Percentiles rank a stretch among this genome's conserved stretches.
Conservation (phyloP, 176 grass and related monocot genomes). For the bread wheat (Triticum aestivum) region DNA sequence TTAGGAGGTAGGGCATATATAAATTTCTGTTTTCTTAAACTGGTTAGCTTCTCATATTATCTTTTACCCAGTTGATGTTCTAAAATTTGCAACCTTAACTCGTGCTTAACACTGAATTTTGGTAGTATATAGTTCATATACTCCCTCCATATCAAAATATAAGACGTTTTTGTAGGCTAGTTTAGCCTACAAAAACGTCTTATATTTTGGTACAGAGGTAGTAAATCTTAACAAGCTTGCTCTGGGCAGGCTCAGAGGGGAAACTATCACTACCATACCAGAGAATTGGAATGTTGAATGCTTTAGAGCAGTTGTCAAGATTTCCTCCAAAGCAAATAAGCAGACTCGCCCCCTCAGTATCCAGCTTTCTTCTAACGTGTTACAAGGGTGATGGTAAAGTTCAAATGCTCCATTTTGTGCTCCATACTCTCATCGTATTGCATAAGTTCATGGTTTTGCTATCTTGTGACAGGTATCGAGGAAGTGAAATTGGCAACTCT, state of each 20-base stretch:
- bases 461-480: constrained; percentile 74
- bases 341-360: constrained; percentile 68
- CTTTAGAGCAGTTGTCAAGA: constrained; percentile 75
- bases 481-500: constrained; percentile 91
- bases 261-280: constrained; percentile 84
- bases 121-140: constrained; percentile 11
- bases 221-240: constrained; percentile 30
- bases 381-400: constrained; percentile 89
- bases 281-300: constrained; percentile 85
- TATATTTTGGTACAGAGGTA: no score
- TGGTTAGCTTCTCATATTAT: constrained; percentile 31
- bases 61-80: constrained; percentile 7
- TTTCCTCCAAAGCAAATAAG: constrained; percentile 66
- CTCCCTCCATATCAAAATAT: no score
- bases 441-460: constrained; percentile 24
- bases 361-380: constrained; percentile 73
- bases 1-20: constrained; percentile 61
- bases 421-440: constrained; percentile 1
- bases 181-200: no score
- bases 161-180: no score
- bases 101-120: constrained; percentile 8
- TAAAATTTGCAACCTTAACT: constrained; percentile 3
- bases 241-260: constrained; percentile 87
- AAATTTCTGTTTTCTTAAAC: constrained; percentile 15
- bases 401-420: constrained; percentile 29